phyloP scores from a whole-genome alignment of 2,329 filamentous ascomycete genomes.

The Talaromyces sp. region DNA sequence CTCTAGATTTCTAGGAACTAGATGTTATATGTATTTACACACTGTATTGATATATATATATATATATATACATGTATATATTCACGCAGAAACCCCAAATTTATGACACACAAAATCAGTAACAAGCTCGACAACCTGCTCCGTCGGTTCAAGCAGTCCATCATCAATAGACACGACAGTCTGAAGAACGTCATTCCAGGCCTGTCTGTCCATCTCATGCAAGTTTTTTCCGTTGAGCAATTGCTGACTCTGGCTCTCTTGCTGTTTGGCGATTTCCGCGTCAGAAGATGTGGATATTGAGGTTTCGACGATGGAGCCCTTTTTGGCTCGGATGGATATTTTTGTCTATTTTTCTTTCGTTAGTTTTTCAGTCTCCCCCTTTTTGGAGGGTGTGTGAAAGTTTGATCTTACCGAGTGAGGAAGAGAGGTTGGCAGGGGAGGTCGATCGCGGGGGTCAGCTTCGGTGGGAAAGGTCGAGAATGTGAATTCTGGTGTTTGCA shows the following conservation, averaged over 20 bases:
- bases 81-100: slow-evolving; percentile 6
- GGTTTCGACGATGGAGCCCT: slow-evolving; percentile 37
- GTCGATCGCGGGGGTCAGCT: slow-evolving; percentile 55
- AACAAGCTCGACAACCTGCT: slow-evolving; percentile 7
- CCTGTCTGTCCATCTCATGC: slow-evolving; percentile 42
- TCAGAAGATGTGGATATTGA: slow-evolving; percentile 36
- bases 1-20: no score
- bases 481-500: slow-evolving; percentile 79
- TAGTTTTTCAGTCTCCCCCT: slow-evolving; percentile 1
- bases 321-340: slow-evolving; percentile 37
- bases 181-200: slow-evolving; percentile 19
- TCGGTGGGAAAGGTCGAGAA: slow-evolving; percentile 60
- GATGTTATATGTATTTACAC: no score
- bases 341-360: slow-evolving; percentile 27
- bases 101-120: slow-evolving; percentile 10
- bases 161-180: background rate
- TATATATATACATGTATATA: background rate
- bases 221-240: slow-evolving; percentile 38
- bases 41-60: no score
- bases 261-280: slow-evolving; percentile 21
- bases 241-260: slow-evolving; percentile 29
- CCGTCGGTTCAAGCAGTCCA: background rate
- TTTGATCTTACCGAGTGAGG: slow-evolving; percentile 39
- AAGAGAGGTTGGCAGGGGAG: slow-evolving; percentile 47
- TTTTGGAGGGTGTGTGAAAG: background rate